Evolutionary conservation across 129 eudicot species (phyloP), one percentile per base, ranked within the genome.

Genomic region (Helichrysum umbraculigerum): DNA sequence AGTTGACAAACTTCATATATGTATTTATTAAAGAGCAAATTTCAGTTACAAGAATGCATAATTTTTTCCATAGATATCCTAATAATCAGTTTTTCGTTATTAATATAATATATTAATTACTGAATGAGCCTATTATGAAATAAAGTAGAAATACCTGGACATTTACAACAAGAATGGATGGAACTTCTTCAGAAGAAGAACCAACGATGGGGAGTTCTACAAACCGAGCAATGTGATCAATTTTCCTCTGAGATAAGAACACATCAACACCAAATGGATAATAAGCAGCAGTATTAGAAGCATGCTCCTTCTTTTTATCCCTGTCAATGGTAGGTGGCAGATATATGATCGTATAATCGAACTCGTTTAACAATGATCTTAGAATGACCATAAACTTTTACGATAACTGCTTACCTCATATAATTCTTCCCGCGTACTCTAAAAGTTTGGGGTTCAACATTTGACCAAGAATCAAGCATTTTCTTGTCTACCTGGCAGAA

Each of bases 231-330:
- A 91, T 68, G 72, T 91, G 97, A 69, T 88, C 76, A 71, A 91
- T 78, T 83, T 91, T 91, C 67, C 79, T 82, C 35, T 83, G 87
- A 63, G 88, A 88, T 76, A 88, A 81, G 70, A 82, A 91, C 35
- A 91, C 94, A 74, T 91, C 97, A 77, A 91, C 90, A 4, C 97
- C 97, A 70, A 88, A 86, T 5, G 97, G 97, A 60, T 82, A 82
- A 83, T 86, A 91, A 71, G 97, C 97, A 20, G 94, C 94, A 65
- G 68, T 64, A 65, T 79, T 86, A 32, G 92, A 71, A 73, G 97
- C 97, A 76, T 63, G 66, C 19, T 88, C 97, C 73, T 91, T 91
- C 87, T 74, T 88, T 71, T 88, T 88, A 75, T 91, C 97, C 90
- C 97, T 91, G 86, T 68, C 60, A 61, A 70, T 22, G 5, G 20